Evolutionary conservation across 2,329 filamentous ascomycete species (phyloP).

Genomic region (Monosporascus sp.): DNA sequence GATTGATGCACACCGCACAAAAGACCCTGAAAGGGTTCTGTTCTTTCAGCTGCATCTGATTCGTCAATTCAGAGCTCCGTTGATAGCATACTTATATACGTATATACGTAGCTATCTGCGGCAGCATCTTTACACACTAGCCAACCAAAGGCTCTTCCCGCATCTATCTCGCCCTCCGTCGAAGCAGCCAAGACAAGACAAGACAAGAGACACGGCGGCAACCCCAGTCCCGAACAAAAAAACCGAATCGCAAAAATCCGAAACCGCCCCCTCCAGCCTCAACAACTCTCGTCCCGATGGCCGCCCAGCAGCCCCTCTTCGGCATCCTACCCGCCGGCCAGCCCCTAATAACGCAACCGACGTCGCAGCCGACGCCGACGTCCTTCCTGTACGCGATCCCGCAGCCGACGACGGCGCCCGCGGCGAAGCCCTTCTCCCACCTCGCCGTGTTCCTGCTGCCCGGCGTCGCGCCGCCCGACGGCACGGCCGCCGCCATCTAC

Average conservation of each 20-base stretch:
- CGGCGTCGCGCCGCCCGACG: constrained; percentile 64
- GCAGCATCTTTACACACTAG: no score
- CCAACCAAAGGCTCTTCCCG: no score
- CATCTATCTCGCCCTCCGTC: no score
- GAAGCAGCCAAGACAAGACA: no score
- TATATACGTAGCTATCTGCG: no score
- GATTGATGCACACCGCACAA: no score
- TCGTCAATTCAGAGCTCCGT: no score
- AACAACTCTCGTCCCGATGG: constrained; percentile 15
- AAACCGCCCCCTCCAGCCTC: constrained; percentile 5
- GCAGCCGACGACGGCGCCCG: constrained; percentile 3
- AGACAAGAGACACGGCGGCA: not conserved
- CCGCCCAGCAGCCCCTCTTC: constrained; percentile 46
- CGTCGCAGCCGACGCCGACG: constrained; percentile 37
- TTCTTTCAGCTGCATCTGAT: no score
- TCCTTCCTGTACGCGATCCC: constrained; percentile 14
- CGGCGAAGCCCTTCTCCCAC: constrained; percentile 61
- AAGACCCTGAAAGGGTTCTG: no score
- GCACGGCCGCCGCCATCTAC: constrained; percentile 85
- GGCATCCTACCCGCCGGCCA: constrained; percentile 58
- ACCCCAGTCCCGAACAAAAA: not conserved
- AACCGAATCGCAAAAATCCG: no score
- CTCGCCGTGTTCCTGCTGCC: constrained; percentile 88
- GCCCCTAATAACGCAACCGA: constrained; percentile 50
- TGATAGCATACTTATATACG: no score